Evolutionary conservation across 306 rosid genomes (phyloP), one percentile per base, ranked within the genome.

Genomic region (Castanea mollissima): DNA sequence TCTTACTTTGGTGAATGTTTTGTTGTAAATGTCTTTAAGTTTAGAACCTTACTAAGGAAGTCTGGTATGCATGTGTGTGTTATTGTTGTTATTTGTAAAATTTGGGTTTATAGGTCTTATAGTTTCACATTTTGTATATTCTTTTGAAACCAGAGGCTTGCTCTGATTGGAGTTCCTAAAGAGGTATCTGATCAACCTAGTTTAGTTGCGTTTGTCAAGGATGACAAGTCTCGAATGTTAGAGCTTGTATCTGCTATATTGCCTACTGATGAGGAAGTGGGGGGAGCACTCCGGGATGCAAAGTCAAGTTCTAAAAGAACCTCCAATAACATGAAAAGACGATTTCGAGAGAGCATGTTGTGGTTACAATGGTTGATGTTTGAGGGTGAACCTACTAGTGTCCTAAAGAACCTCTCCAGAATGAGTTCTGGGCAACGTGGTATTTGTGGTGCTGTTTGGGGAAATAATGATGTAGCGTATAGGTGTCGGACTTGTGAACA

Each of bases 351-450:
- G 79, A 88, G 96, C 83, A 77, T 93, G 96, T 13, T 7, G 44
- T 96, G 99, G 98, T 78, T 93, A 65, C 94, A 93, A 73, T 96
- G 99, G 98, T 85, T 96, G 90, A 96, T 96, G 94, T 96, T 96
- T 80, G 93, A 91, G 89, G 92, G 91, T 38, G 96, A 96, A 11
- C 97, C 98, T 2, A 15, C 13, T 41, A 41, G 65, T 46, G 89
- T 89, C 49, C 74, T 88, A 81, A 80, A 41, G 83, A 77, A 59
- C 49, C 97, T 96, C 73, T 82, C 92, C 44, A 67, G 71, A 16
- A 79, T 91, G 90, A 89, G 93, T 80, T 85, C 62, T 52, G 94
- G 96, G 32, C 93, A 89, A 89, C 90, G 94, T 32, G 99, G 99
- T 80, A 92, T 96, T 5, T 96, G 99, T 52, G 99, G 98, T 52